A percentile compares a stretch with the other conserved stretches of the same genome.
These are phyloP conservation scores for Jackrogersella minutella DNA, from an alignment of 495 filamentous ascomycete species.

Conservation along the genomic window DNA sequence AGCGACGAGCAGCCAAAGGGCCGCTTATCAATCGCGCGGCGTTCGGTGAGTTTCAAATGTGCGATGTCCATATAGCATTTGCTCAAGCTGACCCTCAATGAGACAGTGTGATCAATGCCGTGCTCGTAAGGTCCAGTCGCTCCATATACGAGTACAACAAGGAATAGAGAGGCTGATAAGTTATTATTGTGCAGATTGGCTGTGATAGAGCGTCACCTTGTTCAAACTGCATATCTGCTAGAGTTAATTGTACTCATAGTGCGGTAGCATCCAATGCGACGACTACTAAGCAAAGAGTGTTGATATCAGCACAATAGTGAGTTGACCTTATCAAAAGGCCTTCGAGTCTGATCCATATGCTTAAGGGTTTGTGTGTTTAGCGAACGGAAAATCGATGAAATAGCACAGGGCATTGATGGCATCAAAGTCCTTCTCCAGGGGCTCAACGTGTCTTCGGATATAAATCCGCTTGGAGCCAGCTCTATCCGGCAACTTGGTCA, in stretches of 20 bases:
- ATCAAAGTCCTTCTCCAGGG: slow-evolving; percentile 8
- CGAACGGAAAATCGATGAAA: slow-evolving; percentile 10
- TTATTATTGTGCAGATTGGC: not conserved
- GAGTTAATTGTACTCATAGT: slow-evolving; percentile 5
- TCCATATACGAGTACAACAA: not conserved
- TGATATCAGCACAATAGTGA: slow-evolving; percentile 14
- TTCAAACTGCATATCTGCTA: slow-evolving; percentile 10
- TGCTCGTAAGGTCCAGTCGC: not conserved
- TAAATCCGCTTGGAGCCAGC: not conserved
- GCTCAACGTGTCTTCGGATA: not conserved
- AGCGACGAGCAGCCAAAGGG: not conserved
- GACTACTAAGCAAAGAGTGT: slow-evolving; percentile 3
- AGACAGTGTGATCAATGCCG: slow-evolving; percentile 16
- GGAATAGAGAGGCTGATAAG: not conserved
- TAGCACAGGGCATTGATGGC: not conserved
- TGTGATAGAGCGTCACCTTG: slow-evolving; percentile 11
- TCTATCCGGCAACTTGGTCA: not conserved
- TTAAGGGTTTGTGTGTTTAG: not conserved
- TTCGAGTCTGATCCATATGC: not conserved
- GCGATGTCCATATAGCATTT: not conserved
- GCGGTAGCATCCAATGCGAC: not conserved
- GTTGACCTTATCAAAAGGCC: not conserved
- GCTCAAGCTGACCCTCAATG: not conserved
- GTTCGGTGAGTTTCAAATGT: not conserved
- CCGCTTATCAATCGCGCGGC: not conserved